Evolutionary conservation across 345 rosid species (phyloP).

Genomic region (Populus davidiana): DNA sequence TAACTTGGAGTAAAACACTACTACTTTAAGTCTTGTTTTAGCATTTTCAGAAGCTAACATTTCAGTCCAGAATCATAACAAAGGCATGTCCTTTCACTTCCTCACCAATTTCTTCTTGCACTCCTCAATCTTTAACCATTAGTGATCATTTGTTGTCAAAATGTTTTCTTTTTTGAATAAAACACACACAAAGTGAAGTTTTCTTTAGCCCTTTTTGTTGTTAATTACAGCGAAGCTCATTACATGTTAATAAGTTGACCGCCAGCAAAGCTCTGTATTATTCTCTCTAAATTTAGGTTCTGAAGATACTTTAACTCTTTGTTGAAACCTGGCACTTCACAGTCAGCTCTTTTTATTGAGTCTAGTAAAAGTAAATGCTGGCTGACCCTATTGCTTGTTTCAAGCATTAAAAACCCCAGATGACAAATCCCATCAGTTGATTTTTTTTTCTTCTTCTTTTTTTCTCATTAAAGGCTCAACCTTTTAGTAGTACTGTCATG

Average conservation of each 20-base stretch:
- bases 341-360: background rate
- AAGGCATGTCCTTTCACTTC: too few relatives aligned
- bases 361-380: constrained; percentile 12
- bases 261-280: background rate
- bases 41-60: background rate
- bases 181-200: background rate
- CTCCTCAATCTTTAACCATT: too few relatives aligned
- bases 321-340: constrained; percentile 6
- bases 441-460: background rate
- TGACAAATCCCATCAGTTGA: constrained; percentile 19
- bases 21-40: background rate
- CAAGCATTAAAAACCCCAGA: background rate
- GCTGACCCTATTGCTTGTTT: background rate
- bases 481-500: background rate
- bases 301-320: background rate
- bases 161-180: too few relatives aligned
- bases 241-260: background rate
- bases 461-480: background rate
- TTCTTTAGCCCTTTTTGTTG: too few relatives aligned
- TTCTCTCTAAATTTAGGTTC: background rate
- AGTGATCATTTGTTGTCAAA: too few relatives aligned
- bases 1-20: background rate
- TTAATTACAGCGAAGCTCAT: background rate
- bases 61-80: too few relatives aligned
- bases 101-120: too few relatives aligned